Percentiles rank a stretch among this genome's conserved stretches.
Evolutionary conservation across 1,284 basidiomycete genomes (phyloP).

Genomic region (Sporisorium scitamineum): DNA sequence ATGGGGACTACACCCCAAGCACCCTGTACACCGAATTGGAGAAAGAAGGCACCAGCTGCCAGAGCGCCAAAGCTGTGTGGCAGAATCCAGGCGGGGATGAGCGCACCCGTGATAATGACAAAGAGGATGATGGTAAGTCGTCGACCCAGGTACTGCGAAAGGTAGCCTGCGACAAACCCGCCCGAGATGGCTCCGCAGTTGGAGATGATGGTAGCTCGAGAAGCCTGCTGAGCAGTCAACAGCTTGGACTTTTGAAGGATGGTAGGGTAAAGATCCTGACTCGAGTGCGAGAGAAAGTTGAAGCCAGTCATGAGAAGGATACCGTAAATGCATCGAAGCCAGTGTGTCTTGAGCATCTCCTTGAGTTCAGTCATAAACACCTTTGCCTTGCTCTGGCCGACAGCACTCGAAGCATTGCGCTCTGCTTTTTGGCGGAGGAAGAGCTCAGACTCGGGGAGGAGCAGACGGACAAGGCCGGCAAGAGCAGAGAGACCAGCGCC

Average conservation of each 20-base stretch:
- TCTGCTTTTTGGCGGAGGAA: constrained; percentile 73
- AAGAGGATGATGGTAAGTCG: constrained; percentile 84
- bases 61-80: constrained; percentile 69
- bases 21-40: constrained; percentile 70
- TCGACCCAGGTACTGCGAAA: constrained; percentile 87
- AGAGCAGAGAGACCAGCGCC: constrained; percentile 77
- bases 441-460: constrained; percentile 83
- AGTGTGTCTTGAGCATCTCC: constrained; percentile 84
- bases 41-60: constrained; percentile 72
- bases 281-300: constrained; percentile 82
- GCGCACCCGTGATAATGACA: constrained; percentile 52
- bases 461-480: constrained; percentile 78
- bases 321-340: constrained; percentile 87
- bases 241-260: constrained; percentile 62
- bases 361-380: constrained; percentile 79
- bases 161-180: constrained; percentile 80
- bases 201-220: constrained; percentile 89
- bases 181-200: constrained; percentile 83
- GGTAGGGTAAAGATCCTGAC: constrained; percentile 65
- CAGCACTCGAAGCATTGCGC: constrained; percentile 63
- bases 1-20: constrained; percentile 79
- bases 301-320: constrained; percentile 74
- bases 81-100: constrained; percentile 70
- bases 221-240: constrained; percentile 74
- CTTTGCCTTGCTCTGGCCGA: constrained; percentile 71